phyloP scores from a whole-genome alignment of 148 eudicot genomes.

The Vaccinium macrocarpon region DNA sequence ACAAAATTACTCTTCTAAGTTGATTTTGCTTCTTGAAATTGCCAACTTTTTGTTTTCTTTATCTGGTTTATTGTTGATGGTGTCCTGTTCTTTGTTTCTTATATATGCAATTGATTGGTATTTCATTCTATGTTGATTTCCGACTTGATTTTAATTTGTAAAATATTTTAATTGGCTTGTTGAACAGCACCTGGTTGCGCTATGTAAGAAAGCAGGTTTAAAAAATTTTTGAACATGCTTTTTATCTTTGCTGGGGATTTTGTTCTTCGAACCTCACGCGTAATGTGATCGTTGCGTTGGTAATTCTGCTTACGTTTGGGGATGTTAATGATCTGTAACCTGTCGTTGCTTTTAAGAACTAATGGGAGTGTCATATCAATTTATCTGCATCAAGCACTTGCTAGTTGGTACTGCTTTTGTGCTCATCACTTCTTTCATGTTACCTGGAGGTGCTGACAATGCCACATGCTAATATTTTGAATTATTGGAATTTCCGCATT shows the following conservation, averaged over 20 bases:
- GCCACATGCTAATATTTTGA: not conserved
- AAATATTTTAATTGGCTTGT: not conserved
- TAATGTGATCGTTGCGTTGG: not conserved
- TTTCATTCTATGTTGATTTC: not conserved
- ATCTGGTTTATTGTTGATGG: not conserved
- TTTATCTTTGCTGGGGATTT: not conserved
- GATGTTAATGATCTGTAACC: not conserved
- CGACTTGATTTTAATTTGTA: not conserved
- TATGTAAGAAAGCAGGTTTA: not conserved
- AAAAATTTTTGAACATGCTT: not conserved
- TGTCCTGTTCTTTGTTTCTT: not conserved
- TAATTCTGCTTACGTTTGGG: not conserved
- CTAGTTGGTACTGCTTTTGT: not conserved
- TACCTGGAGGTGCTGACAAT: not conserved
- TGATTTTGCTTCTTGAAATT: not conserved
- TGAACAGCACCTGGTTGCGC: not conserved
- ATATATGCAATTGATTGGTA: not conserved
- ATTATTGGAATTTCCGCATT: not conserved
- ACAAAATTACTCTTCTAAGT: not conserved
- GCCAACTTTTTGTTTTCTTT: not conserved
- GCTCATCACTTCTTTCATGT: not conserved
- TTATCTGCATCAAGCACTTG: not conserved
- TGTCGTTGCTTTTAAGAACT: not conserved
- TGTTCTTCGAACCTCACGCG: not conserved
- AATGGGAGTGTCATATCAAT: not conserved